Conservation (phyloP, 192 early-diverging fungal genomes). For the Entomortierella parvispora region DNA sequence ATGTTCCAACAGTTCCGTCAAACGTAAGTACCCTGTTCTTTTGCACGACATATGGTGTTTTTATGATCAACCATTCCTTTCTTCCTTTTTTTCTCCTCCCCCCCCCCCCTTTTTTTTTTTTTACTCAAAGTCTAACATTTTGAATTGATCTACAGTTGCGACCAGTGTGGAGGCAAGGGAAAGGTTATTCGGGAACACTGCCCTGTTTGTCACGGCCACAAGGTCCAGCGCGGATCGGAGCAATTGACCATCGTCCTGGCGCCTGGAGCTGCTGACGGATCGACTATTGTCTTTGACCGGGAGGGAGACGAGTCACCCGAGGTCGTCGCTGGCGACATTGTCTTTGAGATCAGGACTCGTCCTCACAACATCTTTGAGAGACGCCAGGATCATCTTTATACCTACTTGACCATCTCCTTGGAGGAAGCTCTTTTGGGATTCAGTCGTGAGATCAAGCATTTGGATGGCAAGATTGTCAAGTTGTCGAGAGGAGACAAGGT, state of each 20-base stretch:
- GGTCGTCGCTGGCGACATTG: constrained; percentile 83
- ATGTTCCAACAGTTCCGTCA: constrained; percentile 96
- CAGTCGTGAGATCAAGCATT: constrained; percentile 74
- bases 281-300: constrained; percentile 74
- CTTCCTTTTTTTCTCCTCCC: background rate
- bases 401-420: constrained; percentile 80
- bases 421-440: constrained; percentile 87
- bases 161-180: constrained; percentile 90
- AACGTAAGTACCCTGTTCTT: constrained; percentile 46
- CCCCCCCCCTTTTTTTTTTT: background rate
- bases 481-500: constrained; percentile 64
- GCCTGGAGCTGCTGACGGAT: constrained; percentile 83
- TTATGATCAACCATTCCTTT: background rate
- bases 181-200: constrained; percentile 86
- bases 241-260: constrained; percentile 83
- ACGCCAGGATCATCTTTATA: constrained; percentile 79
- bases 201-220: constrained; percentile 83
- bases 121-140: constrained; percentile 14
- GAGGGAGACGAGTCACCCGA: constrained; percentile 95
- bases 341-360: constrained; percentile 77
- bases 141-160: constrained; percentile 74
- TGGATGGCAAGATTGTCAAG: constrained; percentile 80
- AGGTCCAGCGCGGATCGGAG: constrained; percentile 86
- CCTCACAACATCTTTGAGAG: constrained; percentile 82
- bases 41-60: background rate